Evolutionary conservation across 352 stramenopile species (phyloP), one percentile per base, ranked within the genome.

Genomic region (Phytophthora hybrid): DNA sequence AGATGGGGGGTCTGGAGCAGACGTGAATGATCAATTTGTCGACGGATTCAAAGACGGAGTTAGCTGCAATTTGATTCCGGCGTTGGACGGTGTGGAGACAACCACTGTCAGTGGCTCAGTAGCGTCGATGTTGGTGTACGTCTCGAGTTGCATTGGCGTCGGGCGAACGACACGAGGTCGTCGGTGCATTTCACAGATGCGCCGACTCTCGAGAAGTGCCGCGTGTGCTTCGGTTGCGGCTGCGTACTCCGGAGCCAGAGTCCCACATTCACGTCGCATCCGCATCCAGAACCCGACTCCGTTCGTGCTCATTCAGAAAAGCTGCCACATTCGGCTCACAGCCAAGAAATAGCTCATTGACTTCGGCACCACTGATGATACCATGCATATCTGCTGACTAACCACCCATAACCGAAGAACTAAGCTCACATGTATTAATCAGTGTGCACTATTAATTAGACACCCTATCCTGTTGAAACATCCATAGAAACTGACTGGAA

Each of bases 191-290:
- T n/a, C 34, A 56, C 44, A 9, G 62, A 69, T 0, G 46, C 3
- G 8, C 70, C 64, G 14, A 78, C 10, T 23, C 49, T 76, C 4
- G 60, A 68, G 34, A 78, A 78, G 0, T 49, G 14, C 10, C 59
- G 9, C 0, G 44, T 44, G 13, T 83, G 68, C 10, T 71, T 26
- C 3, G 77, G 63, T 2, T 80, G 66, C 4, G 93, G 76, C n/a
- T 88, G 73, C 21, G 88, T 79, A 0, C 39, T 76, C 19, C 78
- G 55, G 57, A 90, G 53, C 84, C 86, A 92, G 1, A 89, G 63
- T 6, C 75, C 78, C 37, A 92, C 64, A 2, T 79, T 85, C 3
- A 88, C 79, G 59, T 31, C 4, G 49, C 61, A 0, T 84, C 57
- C n/a, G 67, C 78, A 21, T 55, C 26, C 7, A 72, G 9, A 9